These are phyloP conservation scores for Fusarium piperis DNA, from an alignment of 2,329 filamentous ascomycete genomes.

Conservation along the genomic window DNA sequence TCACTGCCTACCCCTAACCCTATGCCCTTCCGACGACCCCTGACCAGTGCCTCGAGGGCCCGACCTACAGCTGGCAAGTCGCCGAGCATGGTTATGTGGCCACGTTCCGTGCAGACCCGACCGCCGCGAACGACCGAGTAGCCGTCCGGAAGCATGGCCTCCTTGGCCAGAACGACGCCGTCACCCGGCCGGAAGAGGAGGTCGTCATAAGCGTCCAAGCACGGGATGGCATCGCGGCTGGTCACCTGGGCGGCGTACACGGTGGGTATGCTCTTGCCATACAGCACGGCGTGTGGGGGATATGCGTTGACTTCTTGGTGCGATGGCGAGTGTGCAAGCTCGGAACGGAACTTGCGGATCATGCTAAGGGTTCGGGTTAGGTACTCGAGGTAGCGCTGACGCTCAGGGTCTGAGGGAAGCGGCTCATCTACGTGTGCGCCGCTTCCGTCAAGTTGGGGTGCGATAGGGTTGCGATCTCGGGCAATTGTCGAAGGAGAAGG, in stretches of 20 bases:
- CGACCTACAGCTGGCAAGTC: constrained; percentile 83
- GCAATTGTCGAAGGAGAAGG: constrained; percentile 19
- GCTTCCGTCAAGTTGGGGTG: constrained; percentile 40
- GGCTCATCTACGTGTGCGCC: constrained; percentile 32
- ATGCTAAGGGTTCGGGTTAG: constrained; percentile 78
- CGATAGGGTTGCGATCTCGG: constrained; percentile 50
- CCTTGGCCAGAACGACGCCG: constrained; percentile 85
- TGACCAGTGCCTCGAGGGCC: constrained; percentile 74
- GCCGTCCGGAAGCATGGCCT: constrained; percentile 84
- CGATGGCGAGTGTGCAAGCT: constrained; percentile 69
- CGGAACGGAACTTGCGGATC: constrained; percentile 78
- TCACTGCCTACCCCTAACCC: constrained; percentile 61
- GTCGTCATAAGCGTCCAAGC: constrained; percentile 84
- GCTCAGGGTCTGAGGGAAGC: constrained; percentile 41
- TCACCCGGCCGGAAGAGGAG: constrained; percentile 88
- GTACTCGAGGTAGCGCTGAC: constrained; percentile 64
- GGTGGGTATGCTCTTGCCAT: constrained; percentile 87
- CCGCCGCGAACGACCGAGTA: constrained; percentile 80
- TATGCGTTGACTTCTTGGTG: constrained; percentile 77
- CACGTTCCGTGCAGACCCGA: constrained; percentile 80
- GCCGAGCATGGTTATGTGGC: constrained; percentile 87
- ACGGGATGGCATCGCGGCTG: constrained; percentile 77
- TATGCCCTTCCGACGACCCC: constrained; percentile 76
- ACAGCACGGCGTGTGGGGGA: constrained; percentile 84
- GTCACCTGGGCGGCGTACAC: constrained; percentile 83